These are phyloP conservation scores for Acer campestre DNA, from an alignment of 345 rosid species.

Conservation along the genomic window DNA sequence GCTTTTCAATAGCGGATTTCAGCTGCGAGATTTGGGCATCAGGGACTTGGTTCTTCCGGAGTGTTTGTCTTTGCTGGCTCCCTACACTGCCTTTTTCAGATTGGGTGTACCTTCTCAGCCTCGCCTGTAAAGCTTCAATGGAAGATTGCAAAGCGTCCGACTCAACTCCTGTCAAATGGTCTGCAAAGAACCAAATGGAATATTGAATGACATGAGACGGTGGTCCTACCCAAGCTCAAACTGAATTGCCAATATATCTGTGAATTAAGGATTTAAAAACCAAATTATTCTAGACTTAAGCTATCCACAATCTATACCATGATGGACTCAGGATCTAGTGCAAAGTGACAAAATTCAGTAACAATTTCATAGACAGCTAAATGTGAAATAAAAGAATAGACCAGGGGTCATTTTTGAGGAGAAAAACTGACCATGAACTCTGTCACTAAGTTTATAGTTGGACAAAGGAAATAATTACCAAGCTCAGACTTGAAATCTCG, in stretches of 20 bases:
- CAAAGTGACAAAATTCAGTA: background rate
- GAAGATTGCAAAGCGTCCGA: slow-evolving; percentile 72
- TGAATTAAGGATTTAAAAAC: background rate
- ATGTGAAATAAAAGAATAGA: background rate
- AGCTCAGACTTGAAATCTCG: slow-evolving; percentile 77
- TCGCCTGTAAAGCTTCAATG: slow-evolving; percentile 64
- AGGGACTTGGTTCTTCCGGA: slow-evolving; percentile 39
- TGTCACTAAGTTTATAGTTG: background rate
- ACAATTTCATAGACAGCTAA: background rate
- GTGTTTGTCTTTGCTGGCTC: slow-evolving; percentile 43
- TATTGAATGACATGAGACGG: background rate
- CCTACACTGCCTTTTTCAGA: slow-evolving; percentile 37
- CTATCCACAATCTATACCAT: background rate
- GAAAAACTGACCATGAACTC: background rate
- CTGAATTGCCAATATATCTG: background rate
- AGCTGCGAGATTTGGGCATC: slow-evolving; percentile 67
- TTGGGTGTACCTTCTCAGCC: slow-evolving; percentile 53
- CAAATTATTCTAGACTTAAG: background rate
- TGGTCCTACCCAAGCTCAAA: background rate
- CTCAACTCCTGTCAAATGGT: slow-evolving; percentile 64
- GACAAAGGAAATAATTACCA: slow-evolving; percentile 47
- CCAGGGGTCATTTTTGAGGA: background rate
- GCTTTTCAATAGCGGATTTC: slow-evolving; percentile 64
- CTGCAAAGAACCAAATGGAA: slow-evolving; percentile 43
- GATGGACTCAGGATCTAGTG: background rate